Evolutionary conservation across 192 early-diverging fungal genomes (phyloP).

Genomic region (Entomortierella chlamydospora): DNA sequence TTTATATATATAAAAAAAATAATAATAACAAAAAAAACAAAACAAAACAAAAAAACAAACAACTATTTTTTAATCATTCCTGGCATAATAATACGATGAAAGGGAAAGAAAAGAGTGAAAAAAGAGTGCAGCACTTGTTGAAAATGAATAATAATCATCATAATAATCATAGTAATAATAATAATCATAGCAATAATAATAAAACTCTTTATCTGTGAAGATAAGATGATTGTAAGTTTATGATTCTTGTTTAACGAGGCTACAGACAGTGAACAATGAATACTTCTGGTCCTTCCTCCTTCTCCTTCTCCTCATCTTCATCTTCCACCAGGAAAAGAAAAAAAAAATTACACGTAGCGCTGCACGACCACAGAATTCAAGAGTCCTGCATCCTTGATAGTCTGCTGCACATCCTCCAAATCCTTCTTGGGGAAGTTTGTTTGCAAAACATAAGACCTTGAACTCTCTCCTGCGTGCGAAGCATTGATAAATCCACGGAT

Average conservation of each 20-base stretch:
- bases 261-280: no score
- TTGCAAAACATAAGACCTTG: conserved; percentile 79
- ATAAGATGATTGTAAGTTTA: no score
- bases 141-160: no score
- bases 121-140: no score
- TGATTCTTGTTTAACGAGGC: no score
- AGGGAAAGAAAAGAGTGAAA: not conserved
- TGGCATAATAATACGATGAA: no score
- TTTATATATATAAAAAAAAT: not conserved
- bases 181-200: no score
- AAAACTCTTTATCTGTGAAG: no score
- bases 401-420: conserved; percentile 74
- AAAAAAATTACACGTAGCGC: conserved; percentile 19
- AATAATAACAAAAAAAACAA: not conserved
- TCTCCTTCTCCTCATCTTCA: conserved; percentile 2
- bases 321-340: not conserved
- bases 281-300: no score
- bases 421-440: conserved; percentile 89
- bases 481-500: conserved; percentile 80
- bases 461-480: conserved; percentile 68
- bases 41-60: conserved; percentile 4
- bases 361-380: conserved; percentile 91
- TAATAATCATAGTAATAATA: no score
- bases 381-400: conserved; percentile 85
- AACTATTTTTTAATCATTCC: not conserved